Percentiles rank a stretch among this genome's conserved stretches.
Evolutionary conservation across 139 green algal species (phyloP).

Genomic region (Haematococcus sp.): DNA sequence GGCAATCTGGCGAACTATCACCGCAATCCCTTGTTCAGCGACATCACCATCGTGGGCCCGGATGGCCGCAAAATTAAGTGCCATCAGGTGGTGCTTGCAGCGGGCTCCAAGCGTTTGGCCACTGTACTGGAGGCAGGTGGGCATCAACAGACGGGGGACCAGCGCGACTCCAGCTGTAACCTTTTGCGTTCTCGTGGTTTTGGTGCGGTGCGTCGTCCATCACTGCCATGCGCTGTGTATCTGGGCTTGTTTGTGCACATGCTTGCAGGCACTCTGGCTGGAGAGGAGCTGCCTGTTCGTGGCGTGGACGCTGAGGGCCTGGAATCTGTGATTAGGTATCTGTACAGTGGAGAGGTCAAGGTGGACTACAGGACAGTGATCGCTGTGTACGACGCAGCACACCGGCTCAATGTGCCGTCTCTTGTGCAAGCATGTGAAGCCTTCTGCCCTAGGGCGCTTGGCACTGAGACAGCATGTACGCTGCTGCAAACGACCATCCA

Average conservation of each 20-base stretch:
- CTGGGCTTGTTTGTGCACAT: too few relatives aligned
- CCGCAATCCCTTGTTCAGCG: slow-evolving; percentile 28
- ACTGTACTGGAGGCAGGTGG: slow-evolving; percentile 41
- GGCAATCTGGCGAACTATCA: slow-evolving; percentile 16
- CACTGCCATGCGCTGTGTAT: too few relatives aligned
- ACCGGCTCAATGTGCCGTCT: slow-evolving; percentile 29
- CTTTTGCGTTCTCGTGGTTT: too few relatives aligned
- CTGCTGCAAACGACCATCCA: slow-evolving; percentile 33
- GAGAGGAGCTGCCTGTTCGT: slow-evolving; percentile 44
- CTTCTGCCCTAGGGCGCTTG: slow-evolving; percentile 18
- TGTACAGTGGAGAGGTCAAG: slow-evolving; percentile 39
- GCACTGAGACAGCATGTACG: slow-evolving; percentile 19
- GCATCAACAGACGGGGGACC: not conserved
- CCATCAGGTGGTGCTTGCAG: slow-evolving; percentile 43
- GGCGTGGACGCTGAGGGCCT: slow-evolving; percentile 39
- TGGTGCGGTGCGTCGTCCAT: too few relatives aligned
- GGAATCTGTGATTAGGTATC: slow-evolving; percentile 36
- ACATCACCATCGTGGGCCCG: slow-evolving; percentile 38
- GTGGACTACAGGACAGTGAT: slow-evolving; percentile 27
- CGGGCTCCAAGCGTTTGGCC: slow-evolving; percentile 33
- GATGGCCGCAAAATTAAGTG: slow-evolving; percentile 32
- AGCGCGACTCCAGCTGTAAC: too few relatives aligned
- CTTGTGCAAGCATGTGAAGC: slow-evolving; percentile 28
- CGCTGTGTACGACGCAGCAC: slow-evolving; percentile 33
- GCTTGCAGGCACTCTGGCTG: slow-evolving; percentile 7